Conservation (phyloP, 2,329 filamentous ascomycete species). For the Fusarium praegraminearum region DNA sequence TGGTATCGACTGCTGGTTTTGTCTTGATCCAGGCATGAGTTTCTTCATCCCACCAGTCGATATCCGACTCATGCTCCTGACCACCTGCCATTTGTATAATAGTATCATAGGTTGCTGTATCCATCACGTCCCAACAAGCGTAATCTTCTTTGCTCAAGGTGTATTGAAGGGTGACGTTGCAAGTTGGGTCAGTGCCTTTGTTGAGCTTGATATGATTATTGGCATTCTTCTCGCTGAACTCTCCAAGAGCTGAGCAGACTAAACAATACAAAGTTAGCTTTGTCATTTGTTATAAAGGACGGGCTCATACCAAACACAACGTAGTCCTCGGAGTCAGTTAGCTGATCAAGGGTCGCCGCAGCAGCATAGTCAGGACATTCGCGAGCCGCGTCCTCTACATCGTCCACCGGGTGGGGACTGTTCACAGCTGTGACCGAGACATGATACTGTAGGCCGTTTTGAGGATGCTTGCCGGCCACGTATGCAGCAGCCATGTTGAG, state of each 20-base stretch:
- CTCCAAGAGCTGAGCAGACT: background rate
- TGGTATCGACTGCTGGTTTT: background rate
- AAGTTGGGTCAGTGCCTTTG: background rate
- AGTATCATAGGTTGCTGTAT: background rate
- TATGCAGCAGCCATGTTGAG: conserved; percentile 1
- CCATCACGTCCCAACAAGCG: background rate
- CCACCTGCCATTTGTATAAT: conserved; percentile 1
- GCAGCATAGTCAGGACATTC: conserved; percentile 5
- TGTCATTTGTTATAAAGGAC: background rate
- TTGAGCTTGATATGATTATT: conserved; percentile 1
- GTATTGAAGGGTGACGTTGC: background rate
- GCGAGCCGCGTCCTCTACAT: background rate
- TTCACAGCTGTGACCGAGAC: conserved; percentile 1
- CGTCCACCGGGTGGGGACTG: background rate
- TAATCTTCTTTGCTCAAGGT: background rate
- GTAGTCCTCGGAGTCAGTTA: background rate
- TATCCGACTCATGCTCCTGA: background rate
- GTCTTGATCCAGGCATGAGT: background rate
- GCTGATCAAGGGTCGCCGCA: conserved; percentile 3
- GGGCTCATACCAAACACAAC: background rate
- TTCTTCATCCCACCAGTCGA: conserved; percentile 4
- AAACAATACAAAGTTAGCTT: background rate
- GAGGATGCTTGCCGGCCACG: background rate
- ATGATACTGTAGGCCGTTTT: conserved; percentile 2
- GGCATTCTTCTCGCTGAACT: background rate